Evolutionary conservation across 768 basidiomycete genomes (phyloP), one percentile per base, ranked within the genome.

Genomic region (Suillus clintonianus): DNA sequence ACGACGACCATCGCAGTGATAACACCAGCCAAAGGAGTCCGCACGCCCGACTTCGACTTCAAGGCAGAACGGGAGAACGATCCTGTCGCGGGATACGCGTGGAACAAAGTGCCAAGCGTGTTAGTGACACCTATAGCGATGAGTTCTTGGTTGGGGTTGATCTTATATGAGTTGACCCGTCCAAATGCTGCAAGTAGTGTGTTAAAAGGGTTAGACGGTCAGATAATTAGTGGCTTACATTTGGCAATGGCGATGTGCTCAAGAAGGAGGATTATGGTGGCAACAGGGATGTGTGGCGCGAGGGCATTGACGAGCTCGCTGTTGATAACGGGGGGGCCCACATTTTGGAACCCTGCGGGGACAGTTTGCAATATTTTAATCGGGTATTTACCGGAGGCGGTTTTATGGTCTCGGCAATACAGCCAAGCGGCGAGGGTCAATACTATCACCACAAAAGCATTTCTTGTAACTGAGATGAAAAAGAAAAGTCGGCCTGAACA

Each of bases 231-330:
- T n/a, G 45, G 76, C 86, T 71, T 74, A 91, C 92, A 92, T 78
- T 95, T 97, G n/a, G 92, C 87, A 68, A 99, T 99, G 36, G 96
- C 91, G 64, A 99, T 98, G 78, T 99, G 97, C 76, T 98, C 97
- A 58, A 98, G 81, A 15, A 98, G 81, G 53, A 98, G 82, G 71
- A 97, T 90, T 67, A 97, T 94, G 0, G 92, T 94, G 22, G 93
- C 89, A 5, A 94, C 86, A 2, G 93, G 92, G 3, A 99, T 74
- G 62, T 97, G 83, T 7, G 88, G 79, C 2, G 83, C 90, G 61
- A 99, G 80, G 0, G 92, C 93, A 0, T 70, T 62, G 36, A 97
- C 74, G 27, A 97, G 82, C 13, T 77, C 66, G 1, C 60, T 22
- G 65, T 84, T 80, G 65, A 89, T 82, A 11, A 70, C 45, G 1